A percentile compares a stretch with the other conserved stretches of the same genome.
These are phyloP conservation scores for Colletotrichum theobromicola DNA, from an alignment of 2,329 filamentous ascomycete species.

Conservation along the genomic window DNA sequence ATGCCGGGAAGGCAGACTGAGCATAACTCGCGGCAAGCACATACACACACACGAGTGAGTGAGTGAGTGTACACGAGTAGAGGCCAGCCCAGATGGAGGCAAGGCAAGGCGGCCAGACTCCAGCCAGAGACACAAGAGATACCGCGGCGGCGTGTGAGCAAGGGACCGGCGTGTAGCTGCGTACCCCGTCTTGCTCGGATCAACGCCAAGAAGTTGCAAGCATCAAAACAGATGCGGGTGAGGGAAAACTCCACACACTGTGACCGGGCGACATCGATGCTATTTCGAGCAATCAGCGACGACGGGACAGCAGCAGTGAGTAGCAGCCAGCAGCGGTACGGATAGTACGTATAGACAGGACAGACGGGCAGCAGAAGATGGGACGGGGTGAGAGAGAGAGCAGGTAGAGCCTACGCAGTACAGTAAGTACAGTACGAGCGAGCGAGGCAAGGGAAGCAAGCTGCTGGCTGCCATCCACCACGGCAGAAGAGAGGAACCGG, in stretches of 20 bases:
- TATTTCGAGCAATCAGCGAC: constrained; percentile 18
- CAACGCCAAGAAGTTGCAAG: constrained; percentile 23
- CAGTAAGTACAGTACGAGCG: too few species aligned
- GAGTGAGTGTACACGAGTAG: neutral
- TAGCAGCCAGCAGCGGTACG: neutral
- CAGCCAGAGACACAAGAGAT: constrained; percentile 12
- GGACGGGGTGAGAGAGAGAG: neutral
- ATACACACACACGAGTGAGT: neutral
- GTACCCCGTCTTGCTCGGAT: constrained; percentile 23
- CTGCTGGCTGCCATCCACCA: too few species aligned
- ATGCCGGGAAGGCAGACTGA: constrained; percentile 3
- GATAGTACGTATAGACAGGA: neutral
- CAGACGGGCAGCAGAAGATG: neutral
- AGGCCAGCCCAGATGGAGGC: neutral
- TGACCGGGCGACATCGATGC: constrained; percentile 20
- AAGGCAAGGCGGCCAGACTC: constrained; percentile 10
- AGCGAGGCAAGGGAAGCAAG: too few species aligned
- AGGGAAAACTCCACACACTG: constrained; percentile 22
- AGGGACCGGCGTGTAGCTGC: constrained; percentile 21
- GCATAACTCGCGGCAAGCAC: constrained; percentile 9
- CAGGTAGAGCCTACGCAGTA: too few species aligned
- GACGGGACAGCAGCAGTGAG: neutral
- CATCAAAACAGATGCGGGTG: constrained; percentile 22
- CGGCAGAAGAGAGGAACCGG: neutral
- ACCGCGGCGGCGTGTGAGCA: constrained; percentile 16